phyloP scores from a whole-genome alignment of 2,329 filamentous ascomycete genomes.

The Trichoderma pleuroti region DNA sequence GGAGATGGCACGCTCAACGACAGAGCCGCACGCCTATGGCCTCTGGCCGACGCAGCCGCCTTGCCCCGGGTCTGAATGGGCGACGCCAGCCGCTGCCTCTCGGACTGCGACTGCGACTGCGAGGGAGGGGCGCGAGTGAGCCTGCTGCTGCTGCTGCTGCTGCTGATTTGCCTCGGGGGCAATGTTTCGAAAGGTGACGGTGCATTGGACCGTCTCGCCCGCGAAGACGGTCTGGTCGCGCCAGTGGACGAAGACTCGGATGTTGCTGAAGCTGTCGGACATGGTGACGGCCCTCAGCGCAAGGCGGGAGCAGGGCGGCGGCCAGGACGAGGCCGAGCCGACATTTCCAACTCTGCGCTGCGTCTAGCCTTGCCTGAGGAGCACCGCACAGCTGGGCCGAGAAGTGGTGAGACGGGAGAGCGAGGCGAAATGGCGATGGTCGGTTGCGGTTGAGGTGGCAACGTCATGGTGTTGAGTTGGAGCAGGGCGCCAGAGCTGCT shows the following conservation, averaged over 20 bases:
- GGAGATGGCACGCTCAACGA: constrained; percentile 57
- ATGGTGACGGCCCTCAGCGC: constrained; percentile 41
- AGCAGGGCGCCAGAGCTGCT: not conserved
- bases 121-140: not conserved
- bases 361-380: constrained; percentile 21
- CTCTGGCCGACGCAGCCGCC: constrained; percentile 43
- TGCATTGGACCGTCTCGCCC: constrained; percentile 92
- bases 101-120: constrained; percentile 26
- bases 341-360: constrained; percentile 36
- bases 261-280: constrained; percentile 59
- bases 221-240: constrained; percentile 92
- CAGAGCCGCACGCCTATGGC: constrained; percentile 62
- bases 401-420: not conserved
- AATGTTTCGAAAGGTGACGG: constrained; percentile 93
- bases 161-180: constrained; percentile 43
- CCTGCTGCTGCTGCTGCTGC: constrained; percentile 26
- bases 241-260: constrained; percentile 95
- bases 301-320: constrained; percentile 29
- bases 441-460: not conserved
- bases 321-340: constrained; percentile 27
- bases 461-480: constrained; percentile 18
- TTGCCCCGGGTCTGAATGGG: constrained; percentile 44
- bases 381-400: not conserved
- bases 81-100: constrained; percentile 40
- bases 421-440: not conserved